Conservation (phyloP, 2,329 filamentous ascomycete genomes). For the Talaromyces funiculosus region DNA sequence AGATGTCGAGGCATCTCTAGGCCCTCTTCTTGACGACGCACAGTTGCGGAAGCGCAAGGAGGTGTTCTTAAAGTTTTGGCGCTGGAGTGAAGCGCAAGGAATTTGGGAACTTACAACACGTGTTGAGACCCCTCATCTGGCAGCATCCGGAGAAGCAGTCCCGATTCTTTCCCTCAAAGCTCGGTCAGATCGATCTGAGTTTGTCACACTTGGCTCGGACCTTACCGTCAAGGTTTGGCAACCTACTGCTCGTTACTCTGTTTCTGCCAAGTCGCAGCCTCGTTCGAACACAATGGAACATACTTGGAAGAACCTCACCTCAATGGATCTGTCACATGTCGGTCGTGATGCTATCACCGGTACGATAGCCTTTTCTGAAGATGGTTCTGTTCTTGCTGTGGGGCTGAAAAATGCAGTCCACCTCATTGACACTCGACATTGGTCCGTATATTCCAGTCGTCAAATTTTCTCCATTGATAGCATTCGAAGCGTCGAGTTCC, state of each 20-base stretch:
- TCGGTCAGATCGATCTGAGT: constrained; percentile 63
- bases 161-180: constrained; percentile 67
- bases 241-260: constrained; percentile 62
- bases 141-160: constrained; percentile 45
- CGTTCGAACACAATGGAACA: constrained; percentile 48
- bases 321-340: constrained; percentile 40
- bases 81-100: constrained; percentile 51
- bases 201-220: constrained; percentile 82
- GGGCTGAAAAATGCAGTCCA: constrained; percentile 56
- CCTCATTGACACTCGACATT: constrained; percentile 67
- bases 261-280: constrained; percentile 58
- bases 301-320: constrained; percentile 62
- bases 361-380: constrained; percentile 67
- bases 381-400: constrained; percentile 76
- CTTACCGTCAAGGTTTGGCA: constrained; percentile 73
- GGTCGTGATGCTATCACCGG: constrained; percentile 27
- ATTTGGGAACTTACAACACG: constrained; percentile 72
- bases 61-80: constrained; percentile 89
- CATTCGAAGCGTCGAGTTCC: constrained; percentile 62
- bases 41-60: constrained; percentile 53
- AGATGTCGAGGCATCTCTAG: constrained; percentile 58
- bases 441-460: constrained; percentile 60
- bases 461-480: constrained; percentile 62
- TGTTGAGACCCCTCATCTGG: constrained; percentile 74
- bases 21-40: constrained; percentile 37